Percentiles rank a stretch among this genome's conserved stretches.
Evolutionary conservation across 1,284 basidiomycete species (phyloP).

Genomic region (Sanghuangporus sanghuang): DNA sequence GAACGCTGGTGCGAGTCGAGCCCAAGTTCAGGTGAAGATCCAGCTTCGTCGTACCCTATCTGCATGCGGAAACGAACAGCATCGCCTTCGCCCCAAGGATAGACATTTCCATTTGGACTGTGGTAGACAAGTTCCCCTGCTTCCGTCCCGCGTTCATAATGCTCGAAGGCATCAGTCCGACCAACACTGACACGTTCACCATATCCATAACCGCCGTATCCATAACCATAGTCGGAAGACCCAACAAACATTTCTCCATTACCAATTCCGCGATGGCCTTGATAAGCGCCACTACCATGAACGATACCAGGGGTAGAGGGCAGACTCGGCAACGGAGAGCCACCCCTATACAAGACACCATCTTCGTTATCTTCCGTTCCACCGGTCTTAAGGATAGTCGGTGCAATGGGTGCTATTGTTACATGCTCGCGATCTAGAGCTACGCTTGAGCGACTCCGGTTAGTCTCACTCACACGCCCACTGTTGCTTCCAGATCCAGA

Average conservation of each 20-base stretch:
- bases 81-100: slow-evolving; percentile 17
- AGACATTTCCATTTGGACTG: slow-evolving; percentile 12
- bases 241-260: neutral
- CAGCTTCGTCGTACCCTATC: slow-evolving; percentile 8
- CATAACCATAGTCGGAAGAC: slow-evolving; percentile 6
- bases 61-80: slow-evolving; percentile 15
- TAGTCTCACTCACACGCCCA: slow-evolving; percentile 3
- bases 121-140: slow-evolving; percentile 15
- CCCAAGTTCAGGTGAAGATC: neutral
- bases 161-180: slow-evolving; percentile 4
- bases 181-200: slow-evolving; percentile 14
- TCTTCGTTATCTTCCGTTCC: slow-evolving; percentile 41
- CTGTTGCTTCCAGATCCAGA: slow-evolving; percentile 14
- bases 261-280: slow-evolving; percentile 12
- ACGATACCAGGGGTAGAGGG: neutral
- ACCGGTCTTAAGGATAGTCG: slow-evolving; percentile 86
- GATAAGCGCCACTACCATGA: slow-evolving; percentile 4
- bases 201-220: slow-evolving; percentile 16
- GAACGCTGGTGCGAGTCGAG: neutral
- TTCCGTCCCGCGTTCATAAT: slow-evolving; percentile 11
- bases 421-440: slow-evolving; percentile 51
- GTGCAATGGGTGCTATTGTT: slow-evolving; percentile 93
- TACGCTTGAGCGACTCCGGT: slow-evolving; percentile 15
- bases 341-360: slow-evolving; percentile 24
- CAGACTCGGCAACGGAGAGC: slow-evolving; percentile 3